These are phyloP conservation scores for Paramecium bursaria DNA, from an alignment of 73 alveolate species.

Conservation along the genomic window DNA sequence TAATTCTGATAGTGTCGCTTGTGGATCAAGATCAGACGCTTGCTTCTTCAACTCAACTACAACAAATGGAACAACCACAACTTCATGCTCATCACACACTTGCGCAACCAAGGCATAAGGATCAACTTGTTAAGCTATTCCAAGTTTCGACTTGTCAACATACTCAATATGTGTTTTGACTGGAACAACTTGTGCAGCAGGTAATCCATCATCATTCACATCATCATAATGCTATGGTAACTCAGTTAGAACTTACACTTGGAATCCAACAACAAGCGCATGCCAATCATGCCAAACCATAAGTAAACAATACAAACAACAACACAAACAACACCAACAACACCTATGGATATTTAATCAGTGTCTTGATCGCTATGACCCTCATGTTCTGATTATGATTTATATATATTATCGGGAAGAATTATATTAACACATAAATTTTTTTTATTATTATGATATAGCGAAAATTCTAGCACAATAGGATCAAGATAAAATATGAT, in stretches of 20 bases:
- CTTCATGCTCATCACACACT: neutral
- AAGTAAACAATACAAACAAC: no score
- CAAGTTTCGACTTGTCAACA: neutral
- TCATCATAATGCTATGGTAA: neutral
- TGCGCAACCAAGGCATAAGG: slow-evolving; percentile 8
- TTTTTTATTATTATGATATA: no score
- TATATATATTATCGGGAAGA: no score
- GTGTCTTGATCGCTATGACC: no score
- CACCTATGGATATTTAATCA: no score
- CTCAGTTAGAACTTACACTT: slow-evolving; percentile 4
- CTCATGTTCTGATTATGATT: no score
- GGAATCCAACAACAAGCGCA: slow-evolving; percentile 1
- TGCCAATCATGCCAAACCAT: neutral
- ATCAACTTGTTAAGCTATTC: neutral
- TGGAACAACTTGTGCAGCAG: slow-evolving; percentile 42
- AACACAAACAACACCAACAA: no score
- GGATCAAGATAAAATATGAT: no score
- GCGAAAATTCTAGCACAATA: no score
- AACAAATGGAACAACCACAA: neutral
- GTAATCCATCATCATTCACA: slow-evolving; percentile 26
- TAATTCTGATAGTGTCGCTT: neutral
- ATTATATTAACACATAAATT: no score
- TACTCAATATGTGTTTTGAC: neutral
- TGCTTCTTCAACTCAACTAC: neutral
- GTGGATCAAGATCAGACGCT: neutral